Evolutionary conservation across 805 yeast genomes (phyloP).

Genomic region (Teunomyces panamensis): DNA sequence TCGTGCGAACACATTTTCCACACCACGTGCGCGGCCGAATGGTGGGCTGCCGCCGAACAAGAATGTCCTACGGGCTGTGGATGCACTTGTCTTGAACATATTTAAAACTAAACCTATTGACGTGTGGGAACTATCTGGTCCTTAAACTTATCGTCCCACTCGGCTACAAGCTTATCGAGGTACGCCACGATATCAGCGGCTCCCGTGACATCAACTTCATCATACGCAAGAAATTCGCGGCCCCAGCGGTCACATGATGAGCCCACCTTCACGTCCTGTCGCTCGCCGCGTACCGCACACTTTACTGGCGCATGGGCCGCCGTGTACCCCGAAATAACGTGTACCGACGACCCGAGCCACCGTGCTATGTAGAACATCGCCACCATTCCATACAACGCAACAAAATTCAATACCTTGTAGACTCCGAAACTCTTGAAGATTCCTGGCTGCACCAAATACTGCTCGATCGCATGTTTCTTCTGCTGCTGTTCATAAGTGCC

Average conservation of each 20-base stretch:
- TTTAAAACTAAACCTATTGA: neutral
- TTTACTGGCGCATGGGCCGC: conserved; percentile 84
- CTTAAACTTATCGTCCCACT: conserved; percentile 75
- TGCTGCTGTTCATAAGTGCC: conserved; percentile 58
- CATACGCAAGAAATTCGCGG: conserved; percentile 53
- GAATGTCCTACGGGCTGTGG: conserved; percentile 90
- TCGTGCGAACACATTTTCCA: conserved; percentile 80
- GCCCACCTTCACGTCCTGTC: conserved; percentile 57
- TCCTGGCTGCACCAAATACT: conserved; percentile 90
- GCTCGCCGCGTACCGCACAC: conserved; percentile 50
- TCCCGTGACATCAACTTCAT: conserved; percentile 62
- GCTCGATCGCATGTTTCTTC: conserved; percentile 52
- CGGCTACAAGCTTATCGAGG: conserved; percentile 50
- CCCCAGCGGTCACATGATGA: conserved; percentile 71
- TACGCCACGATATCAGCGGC: conserved; percentile 64
- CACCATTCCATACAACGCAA: conserved; percentile 86
- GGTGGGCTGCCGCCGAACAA: conserved; percentile 57
- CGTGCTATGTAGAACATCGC: conserved; percentile 81
- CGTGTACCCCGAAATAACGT: conserved; percentile 80
- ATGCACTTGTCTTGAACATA: conserved; percentile 53
- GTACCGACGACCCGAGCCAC: conserved; percentile 80
- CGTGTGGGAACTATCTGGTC: conserved; percentile 66
- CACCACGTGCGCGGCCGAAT: conserved; percentile 68
- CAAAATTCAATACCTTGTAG: conserved; percentile 66
- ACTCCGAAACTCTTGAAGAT: conserved; percentile 84